Conservation (phyloP, 2,329 filamentous ascomycete species). For the Arthrobotrys entomopaga region DNA sequence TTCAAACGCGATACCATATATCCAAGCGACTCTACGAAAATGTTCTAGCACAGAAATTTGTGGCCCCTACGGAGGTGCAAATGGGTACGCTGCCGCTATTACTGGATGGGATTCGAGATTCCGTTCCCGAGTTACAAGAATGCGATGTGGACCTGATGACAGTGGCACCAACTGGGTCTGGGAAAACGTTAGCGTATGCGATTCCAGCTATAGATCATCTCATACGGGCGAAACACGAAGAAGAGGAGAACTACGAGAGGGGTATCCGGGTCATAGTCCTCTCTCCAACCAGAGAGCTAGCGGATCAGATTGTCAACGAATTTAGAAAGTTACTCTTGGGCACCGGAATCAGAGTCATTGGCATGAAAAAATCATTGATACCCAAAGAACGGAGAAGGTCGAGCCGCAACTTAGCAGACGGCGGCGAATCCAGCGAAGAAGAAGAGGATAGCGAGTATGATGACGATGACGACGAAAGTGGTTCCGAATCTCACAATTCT, state of each 20-base stretch:
- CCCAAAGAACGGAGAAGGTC: slow-evolving; percentile 48
- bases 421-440: slow-evolving; percentile 60
- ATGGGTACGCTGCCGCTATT: slow-evolving; percentile 84
- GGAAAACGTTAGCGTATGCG: slow-evolving; percentile 93
- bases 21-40: slow-evolving; percentile 80
- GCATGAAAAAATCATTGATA: slow-evolving; percentile 83
- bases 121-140: slow-evolving; percentile 60
- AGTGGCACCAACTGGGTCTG: slow-evolving; percentile 92
- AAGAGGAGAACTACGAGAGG: slow-evolving; percentile 63
- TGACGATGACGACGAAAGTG: slow-evolving; percentile 61
- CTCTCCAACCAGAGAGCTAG: slow-evolving; percentile 81
- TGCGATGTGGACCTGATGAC: slow-evolving; percentile 78
- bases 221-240: slow-evolving; percentile 68
- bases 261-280: slow-evolving; percentile 75
- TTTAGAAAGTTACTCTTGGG: slow-evolving; percentile 81
- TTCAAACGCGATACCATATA: slow-evolving; percentile 76
- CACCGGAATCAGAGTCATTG: slow-evolving; percentile 80
- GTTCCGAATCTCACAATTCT: slow-evolving; percentile 59
- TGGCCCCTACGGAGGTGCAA: slow-evolving; percentile 91
- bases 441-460: slow-evolving; percentile 59
- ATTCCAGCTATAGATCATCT: slow-evolving; percentile 79
- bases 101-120: slow-evolving; percentile 68
- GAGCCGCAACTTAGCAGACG: slow-evolving; percentile 59
- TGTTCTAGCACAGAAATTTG: slow-evolving; percentile 83
- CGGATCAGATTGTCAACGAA: slow-evolving; percentile 83